Percentiles rank a stretch among this genome's conserved stretches.
Conservation (phyloP, 192 early-diverging fungal genomes). For the Podila minutissima region DNA sequence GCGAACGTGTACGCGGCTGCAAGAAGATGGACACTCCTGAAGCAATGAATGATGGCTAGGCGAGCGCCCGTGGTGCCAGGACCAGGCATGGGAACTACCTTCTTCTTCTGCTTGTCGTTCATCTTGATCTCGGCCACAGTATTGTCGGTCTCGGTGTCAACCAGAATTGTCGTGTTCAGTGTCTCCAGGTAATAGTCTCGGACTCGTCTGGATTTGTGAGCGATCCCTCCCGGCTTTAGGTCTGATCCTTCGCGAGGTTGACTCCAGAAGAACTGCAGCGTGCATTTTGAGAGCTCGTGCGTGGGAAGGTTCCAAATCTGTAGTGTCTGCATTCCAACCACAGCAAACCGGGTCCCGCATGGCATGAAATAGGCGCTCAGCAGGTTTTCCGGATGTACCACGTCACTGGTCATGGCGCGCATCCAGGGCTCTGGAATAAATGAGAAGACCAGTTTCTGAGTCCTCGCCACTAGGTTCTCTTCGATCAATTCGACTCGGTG, state of each 20-base stretch:
- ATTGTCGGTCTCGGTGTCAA: slow-evolving; percentile 11
- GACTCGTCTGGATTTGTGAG: slow-evolving; percentile 14
- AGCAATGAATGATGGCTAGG: slow-evolving; percentile 27
- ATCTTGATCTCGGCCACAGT: slow-evolving; percentile 40
- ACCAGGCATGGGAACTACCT: slow-evolving; percentile 26
- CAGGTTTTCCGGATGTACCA: slow-evolving; percentile 30
- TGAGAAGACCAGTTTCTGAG: slow-evolving; percentile 26
- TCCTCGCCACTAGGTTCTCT: slow-evolving; percentile 11
- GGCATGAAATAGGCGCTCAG: slow-evolving; percentile 28
- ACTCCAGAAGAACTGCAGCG: slow-evolving; percentile 49
- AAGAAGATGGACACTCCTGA: slow-evolving; percentile 43
- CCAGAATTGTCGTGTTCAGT: not conserved
- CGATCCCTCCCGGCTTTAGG: not conserved
- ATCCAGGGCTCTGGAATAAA: slow-evolving; percentile 51
- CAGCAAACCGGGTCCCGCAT: slow-evolving; percentile 19
- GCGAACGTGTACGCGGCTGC: slow-evolving; percentile 29
- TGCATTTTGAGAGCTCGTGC: slow-evolving; percentile 31
- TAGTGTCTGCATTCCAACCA: slow-evolving; percentile 35
- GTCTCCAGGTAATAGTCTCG: slow-evolving; percentile 38
- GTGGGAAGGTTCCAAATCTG: slow-evolving; percentile 45
- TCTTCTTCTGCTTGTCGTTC: slow-evolving; percentile 29
- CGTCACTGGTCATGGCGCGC: slow-evolving; percentile 35
- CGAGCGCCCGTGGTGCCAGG: slow-evolving; percentile 29
- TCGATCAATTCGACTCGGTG: slow-evolving; percentile 34
- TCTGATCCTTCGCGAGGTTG: slow-evolving; percentile 32